These are phyloP conservation scores for Monilinia fructicola DNA, from an alignment of 2,329 filamentous ascomycete species.

Conservation along the genomic window DNA sequence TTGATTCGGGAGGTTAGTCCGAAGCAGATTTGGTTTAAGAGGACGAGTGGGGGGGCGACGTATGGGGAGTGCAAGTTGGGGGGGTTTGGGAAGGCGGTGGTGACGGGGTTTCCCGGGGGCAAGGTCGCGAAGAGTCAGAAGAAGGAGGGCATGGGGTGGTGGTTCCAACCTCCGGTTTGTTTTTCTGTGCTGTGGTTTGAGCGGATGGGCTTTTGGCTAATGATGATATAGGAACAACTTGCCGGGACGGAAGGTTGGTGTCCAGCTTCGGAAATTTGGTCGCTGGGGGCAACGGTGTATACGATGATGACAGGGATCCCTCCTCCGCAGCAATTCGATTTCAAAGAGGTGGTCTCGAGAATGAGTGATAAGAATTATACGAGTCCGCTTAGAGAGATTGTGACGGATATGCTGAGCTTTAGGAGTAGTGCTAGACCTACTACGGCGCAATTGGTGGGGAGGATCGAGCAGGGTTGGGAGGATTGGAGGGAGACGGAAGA, in stretches of 20 bases:
- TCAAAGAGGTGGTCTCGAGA: conserved; percentile 35
- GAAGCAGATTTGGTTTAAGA: conserved; percentile 52
- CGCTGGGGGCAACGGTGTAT: conserved; percentile 37
- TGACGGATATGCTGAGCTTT: conserved; percentile 32
- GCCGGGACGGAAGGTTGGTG: conserved; percentile 28
- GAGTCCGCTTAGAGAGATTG: conserved; percentile 30
- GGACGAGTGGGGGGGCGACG: conserved; percentile 48
- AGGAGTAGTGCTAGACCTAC: conserved; percentile 29
- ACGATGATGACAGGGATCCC: conserved; percentile 40
- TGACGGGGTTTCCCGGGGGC: conserved; percentile 30
- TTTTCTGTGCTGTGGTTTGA: not conserved
- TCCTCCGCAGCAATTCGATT: conserved; percentile 31
- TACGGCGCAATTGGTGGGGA: conserved; percentile 28
- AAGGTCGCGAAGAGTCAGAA: conserved; percentile 27
- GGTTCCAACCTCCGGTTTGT: conserved; percentile 11
- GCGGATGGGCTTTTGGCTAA: not conserved
- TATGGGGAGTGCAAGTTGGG: conserved; percentile 57
- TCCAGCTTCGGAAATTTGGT: conserved; percentile 34
- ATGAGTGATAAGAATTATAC: conserved; percentile 35
- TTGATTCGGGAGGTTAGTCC: conserved; percentile 51
- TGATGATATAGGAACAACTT: conserved; percentile 33
- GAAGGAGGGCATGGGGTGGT: conserved; percentile 24
- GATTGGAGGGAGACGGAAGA: conserved; percentile 34
- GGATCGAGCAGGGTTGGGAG: conserved; percentile 30
- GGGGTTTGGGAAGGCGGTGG: conserved; percentile 45